These are phyloP conservation scores for Kokia cookei DNA, from an alignment of 441 rosid genomes.

Conservation along the genomic window DNA sequence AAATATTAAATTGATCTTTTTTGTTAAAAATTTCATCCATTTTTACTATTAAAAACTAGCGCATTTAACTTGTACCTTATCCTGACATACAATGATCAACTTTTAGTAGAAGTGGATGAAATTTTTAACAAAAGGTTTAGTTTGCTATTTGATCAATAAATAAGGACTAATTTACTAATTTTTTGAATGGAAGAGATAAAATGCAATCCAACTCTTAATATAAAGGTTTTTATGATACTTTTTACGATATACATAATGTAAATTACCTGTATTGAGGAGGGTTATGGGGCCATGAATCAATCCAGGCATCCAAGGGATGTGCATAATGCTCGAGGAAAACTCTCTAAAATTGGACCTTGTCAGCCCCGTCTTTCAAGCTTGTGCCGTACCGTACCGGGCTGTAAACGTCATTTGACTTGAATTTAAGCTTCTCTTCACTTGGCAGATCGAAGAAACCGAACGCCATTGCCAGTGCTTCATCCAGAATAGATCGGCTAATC, in stretches of 20 bases:
- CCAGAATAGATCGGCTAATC: slow-evolving; percentile 37
- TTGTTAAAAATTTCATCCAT: too few relatives aligned
- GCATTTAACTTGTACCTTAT: accelerated
- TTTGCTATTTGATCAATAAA: too few relatives aligned
- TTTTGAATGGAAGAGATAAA: accelerated
- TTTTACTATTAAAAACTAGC: too few relatives aligned
- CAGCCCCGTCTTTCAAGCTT: slow-evolving; percentile 50
- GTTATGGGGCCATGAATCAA: slow-evolving; percentile 51
- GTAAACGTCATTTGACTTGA: slow-evolving; percentile 46
- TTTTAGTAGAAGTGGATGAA: too few relatives aligned
- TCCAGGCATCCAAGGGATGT: slow-evolving; percentile 51
- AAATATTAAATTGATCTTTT: too few relatives aligned
- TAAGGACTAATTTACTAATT: accelerated
- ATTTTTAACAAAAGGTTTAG: too few relatives aligned
- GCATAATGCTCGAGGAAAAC: slow-evolving; percentile 67
- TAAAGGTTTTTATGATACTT: too few relatives aligned
- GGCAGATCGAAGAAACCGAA: slow-evolving; percentile 40
- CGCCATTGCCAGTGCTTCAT: slow-evolving; percentile 42
- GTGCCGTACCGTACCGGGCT: slow-evolving; percentile 55
- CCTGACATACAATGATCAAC: accelerated
- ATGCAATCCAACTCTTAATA: too few relatives aligned
- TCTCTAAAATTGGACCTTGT: slow-evolving; percentile 54
- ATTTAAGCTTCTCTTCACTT: slow-evolving; percentile 34
- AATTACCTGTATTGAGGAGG: slow-evolving; percentile 40
- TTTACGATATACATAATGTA: neutral